Evolutionary conservation across 305 asterid species (phyloP), one percentile per base, ranked within the genome.

Genomic region (Andrographis paniculata): DNA sequence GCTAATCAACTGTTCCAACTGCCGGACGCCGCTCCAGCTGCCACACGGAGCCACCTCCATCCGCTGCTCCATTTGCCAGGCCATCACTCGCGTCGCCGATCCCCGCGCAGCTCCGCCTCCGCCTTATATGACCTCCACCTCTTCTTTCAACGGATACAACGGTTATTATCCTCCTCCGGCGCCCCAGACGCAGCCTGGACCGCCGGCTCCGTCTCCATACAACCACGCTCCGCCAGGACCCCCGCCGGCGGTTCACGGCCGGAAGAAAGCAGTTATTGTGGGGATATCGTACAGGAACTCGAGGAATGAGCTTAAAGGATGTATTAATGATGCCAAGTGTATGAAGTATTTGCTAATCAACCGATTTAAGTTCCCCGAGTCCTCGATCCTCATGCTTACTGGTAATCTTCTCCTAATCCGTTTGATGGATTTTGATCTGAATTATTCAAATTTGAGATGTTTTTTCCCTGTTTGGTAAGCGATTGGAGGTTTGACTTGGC

Each of bases 281-380:
- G 98, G 98, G 17, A 74, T 89, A 49, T 78, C 98, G 58, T 89
- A 85, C 51, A 69, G 49, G 55, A 70, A 40, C 70, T 82, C 98
- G 9, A 71, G 92, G 33, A 91, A 82, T 61, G 95, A 89, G 79
- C 81, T 89, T 67, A 89, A 86, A 53, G 98, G 96, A 20, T 85
- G 96, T 62, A 71, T 89, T 13, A 89, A 89, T 52, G 98, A 89
- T 61, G 95, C 95, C 16, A 89, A 89, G 75, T 89, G 98, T 59
- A 89, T 85, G 98, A 76, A 65, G 24, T 58, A 82, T 75, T 70
- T 89, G 14, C 64, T 89, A 69, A 65, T 75, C 20, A 82, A 78
- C 58, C 83, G 75, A 78, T 89, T 89, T 53, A 76, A 64, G 12
- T 89, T 85, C 50, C 96, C 98, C 2, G 96, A 85, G 58, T 64